A percentile compares a stretch with the other conserved stretches of the same genome.
These are phyloP conservation scores for Podospora sp. DNA, from an alignment of 495 filamentous ascomycete species.

Conservation along the genomic window DNA sequence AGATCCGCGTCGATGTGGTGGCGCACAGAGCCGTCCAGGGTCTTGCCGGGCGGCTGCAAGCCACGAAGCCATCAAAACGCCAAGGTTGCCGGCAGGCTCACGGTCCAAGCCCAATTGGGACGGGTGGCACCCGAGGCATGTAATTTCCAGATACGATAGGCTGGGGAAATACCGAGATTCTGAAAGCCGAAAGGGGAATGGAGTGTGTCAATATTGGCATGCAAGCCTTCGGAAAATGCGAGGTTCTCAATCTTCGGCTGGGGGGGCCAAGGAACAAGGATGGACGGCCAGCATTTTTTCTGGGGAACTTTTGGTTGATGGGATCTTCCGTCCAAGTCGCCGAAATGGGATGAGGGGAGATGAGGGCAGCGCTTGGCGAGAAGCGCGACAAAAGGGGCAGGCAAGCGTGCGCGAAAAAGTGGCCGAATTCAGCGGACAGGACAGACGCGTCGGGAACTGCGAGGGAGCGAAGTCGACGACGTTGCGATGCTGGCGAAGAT, in stretches of 20 bases:
- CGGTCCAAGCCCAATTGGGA: constrained; percentile 12
- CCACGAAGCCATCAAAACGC: constrained; percentile 14
- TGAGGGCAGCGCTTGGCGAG: constrained; percentile 10
- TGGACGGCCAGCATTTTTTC: not conserved
- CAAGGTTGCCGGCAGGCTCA: not conserved
- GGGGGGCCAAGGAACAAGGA: constrained; percentile 14
- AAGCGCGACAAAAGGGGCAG: not conserved
- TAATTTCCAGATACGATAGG: constrained; percentile 32
- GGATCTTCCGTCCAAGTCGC: constrained; percentile 13
- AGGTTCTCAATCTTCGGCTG: constrained; percentile 20
- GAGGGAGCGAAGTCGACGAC: not conserved
- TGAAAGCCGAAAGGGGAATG: constrained; percentile 25
- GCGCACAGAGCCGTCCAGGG: constrained; percentile 9
- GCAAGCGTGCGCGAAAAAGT: not conserved
- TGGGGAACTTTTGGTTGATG: constrained; percentile 17
- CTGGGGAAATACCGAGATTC: constrained; percentile 36
- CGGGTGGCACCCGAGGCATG: constrained; percentile 3
- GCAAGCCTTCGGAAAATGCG: constrained; percentile 35
- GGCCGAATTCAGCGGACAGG: not conserved
- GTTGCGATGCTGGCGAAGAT: not conserved
- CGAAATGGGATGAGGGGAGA: constrained; percentile 15
- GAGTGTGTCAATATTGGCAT: constrained; percentile 35
- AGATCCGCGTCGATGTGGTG: constrained; percentile 12
- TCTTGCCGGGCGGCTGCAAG: constrained; percentile 17
- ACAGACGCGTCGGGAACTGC: not conserved